Conservation (phyloP, 495 filamentous ascomycete genomes). For the Neurospora tetrasperma region DNA sequence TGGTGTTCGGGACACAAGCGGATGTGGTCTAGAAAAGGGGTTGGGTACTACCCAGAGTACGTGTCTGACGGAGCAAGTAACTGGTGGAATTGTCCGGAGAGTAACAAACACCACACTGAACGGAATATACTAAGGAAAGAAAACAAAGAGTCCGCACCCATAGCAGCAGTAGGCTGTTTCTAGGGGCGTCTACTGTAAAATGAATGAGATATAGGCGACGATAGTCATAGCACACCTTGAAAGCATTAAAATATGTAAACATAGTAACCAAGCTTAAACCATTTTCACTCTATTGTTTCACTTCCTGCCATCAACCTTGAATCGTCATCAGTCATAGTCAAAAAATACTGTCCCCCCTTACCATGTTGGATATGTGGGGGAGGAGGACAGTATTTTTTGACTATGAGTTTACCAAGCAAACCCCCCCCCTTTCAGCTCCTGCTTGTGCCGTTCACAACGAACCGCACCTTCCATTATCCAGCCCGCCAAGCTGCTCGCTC, state of each 20-base stretch:
- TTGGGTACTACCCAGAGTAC: neutral
- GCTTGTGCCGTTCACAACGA: neutral
- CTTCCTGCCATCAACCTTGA: neutral
- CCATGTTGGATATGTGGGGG: no score
- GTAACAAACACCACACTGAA: neutral
- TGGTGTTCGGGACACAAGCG: neutral
- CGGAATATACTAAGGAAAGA: neutral
- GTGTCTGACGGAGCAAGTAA: neutral
- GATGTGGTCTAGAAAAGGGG: neutral
- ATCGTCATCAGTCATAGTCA: no score
- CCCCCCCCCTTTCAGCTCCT: no score
- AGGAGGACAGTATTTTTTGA: no score
- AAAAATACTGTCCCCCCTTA: no score
- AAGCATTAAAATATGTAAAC: neutral
- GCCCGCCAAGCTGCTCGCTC: neutral
- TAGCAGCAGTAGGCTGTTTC: neutral
- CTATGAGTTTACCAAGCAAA: no score
- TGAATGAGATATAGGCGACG: neutral
- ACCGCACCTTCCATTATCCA: neutral
- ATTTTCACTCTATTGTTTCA: neutral
- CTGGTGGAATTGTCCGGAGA: neutral
- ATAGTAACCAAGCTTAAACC: neutral
- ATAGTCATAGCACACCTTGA: neutral
- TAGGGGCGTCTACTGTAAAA: neutral
- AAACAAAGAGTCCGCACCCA: neutral